Conservation (phyloP, 768 basidiomycete species). For the Tricholoma matsutake region DNA sequence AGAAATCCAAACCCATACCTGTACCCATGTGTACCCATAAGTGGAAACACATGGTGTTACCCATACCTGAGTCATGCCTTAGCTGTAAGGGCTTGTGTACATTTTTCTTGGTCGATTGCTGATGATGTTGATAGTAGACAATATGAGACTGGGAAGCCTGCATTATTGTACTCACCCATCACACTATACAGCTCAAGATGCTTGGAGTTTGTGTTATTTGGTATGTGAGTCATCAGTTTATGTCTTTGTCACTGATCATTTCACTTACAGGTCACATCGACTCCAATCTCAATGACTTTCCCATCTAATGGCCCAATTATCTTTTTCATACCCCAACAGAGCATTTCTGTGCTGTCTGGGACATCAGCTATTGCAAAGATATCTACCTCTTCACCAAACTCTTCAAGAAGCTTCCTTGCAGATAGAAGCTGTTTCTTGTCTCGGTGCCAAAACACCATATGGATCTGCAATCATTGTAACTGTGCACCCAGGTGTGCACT, state of each 20-base stretch:
- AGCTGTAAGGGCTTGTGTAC: too few relatives aligned
- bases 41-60: too few relatives aligned
- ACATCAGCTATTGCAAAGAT: conserved; percentile 11
- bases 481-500: too few relatives aligned
- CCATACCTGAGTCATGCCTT: too few relatives aligned
- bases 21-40: too few relatives aligned
- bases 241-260: background rate
- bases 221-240: background rate
- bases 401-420: conserved; percentile 11
- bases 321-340: conserved; percentile 19
- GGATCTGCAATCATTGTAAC: conserved; percentile 24
- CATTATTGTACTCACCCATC: too few relatives aligned
- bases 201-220: too few relatives aligned
- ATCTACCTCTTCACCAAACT: conserved; percentile 7
- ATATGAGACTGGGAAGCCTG: too few relatives aligned
- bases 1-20: too few relatives aligned
- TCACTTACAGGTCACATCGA: conserved; percentile 20
- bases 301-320: conserved; percentile 10
- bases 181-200: too few relatives aligned
- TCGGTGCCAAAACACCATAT: conserved; percentile 16
- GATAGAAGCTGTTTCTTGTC: conserved; percentile 20
- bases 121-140: too few relatives aligned
- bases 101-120: too few relatives aligned
- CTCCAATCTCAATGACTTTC: conserved; percentile 13
- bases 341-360: conserved; percentile 17